Base-by-base conservation (phyloP, 2,329 filamentous ascomycete genomes). In the Erysiphe pulchra region DNA sequence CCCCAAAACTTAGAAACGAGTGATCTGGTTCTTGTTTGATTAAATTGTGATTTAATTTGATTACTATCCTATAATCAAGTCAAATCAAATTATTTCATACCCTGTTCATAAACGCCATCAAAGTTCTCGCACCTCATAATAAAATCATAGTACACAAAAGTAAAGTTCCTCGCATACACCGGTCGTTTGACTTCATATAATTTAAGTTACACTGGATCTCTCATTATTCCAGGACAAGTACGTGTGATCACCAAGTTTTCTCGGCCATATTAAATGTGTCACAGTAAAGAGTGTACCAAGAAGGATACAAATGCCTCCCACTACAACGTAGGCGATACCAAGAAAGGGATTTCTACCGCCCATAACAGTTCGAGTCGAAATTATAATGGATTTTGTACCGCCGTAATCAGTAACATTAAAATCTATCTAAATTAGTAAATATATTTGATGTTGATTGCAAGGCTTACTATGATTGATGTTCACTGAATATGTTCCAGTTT, bases 201-300 rank as follows among this genome's bases (percentile, higher is more conserved):
- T 24, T 24, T 24, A 24, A 6, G 68, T 70, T 41, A 71, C 68
- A 48, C 64, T 67, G 8, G 71, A 66, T 49, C 72, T 65, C 41
- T 80, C 76, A 50, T 75, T 79, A 60, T 95, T 94, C 90, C 90
- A 98, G 20, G 83, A 90, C 43, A 98, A 71, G 60, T 98, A 95
- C 9, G 85, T 94, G 62, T 95, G 90, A 61, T 98, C 90, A 50
- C 90, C 90, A 38, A 98, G 73, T 80, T 95, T 98, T 57, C 90
- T 87, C 50, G 90, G 90, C 59, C 81, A 86, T 62, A 98, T 76
- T 51, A 95, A 69, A 63, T 95, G 86, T 0, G 84, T 86, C 49
- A 84, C 70, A 32, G 87, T 86, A 63, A 98, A 98, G 46, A 95
- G 60, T 24, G 75, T 74, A 44, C 90, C 90, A 9, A 98, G 73